Evolutionary conservation across 1,284 basidiomycete genomes (phyloP).

Genomic region (Ustilago loliicola): DNA sequence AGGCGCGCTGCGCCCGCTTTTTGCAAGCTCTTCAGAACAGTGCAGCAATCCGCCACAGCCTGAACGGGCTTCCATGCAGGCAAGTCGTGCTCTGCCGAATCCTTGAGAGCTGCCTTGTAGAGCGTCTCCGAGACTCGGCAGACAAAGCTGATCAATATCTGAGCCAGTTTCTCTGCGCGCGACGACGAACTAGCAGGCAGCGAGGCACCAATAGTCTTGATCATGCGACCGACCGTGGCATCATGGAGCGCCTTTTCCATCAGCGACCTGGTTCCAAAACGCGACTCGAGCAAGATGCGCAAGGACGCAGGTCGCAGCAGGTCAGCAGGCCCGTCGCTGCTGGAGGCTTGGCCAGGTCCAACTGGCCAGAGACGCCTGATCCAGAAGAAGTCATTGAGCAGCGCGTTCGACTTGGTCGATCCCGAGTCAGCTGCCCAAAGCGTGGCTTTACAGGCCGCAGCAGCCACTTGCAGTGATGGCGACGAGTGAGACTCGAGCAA

Average conservation of each 20-base stretch:
- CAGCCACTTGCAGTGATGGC: conserved; percentile 29
- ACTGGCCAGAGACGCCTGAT: conserved; percentile 36
- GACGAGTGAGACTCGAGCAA: conserved; percentile 29
- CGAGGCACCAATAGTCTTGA: conserved; percentile 36
- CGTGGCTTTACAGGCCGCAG: conserved; percentile 31
- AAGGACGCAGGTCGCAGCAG: conserved; percentile 43
- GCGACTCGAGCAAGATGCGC: conserved; percentile 36
- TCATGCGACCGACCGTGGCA: conserved; percentile 35
- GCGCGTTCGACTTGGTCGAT: conserved; percentile 19
- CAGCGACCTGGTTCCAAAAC: conserved; percentile 38
- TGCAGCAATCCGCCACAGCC: conserved; percentile 8
- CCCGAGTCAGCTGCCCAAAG: conserved; percentile 35
- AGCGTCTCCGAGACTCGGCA: conserved; percentile 31
- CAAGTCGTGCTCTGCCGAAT: conserved; percentile 11
- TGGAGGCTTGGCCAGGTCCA: conserved; percentile 8
- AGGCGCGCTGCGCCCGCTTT: conserved; percentile 13
- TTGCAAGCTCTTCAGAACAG: conserved; percentile 16
- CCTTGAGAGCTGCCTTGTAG: conserved; percentile 29
- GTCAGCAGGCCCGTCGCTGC: conserved; percentile 33
- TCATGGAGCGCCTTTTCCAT: conserved; percentile 40
- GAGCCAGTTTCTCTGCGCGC: conserved; percentile 26
- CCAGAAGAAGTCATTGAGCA: conserved; percentile 39
- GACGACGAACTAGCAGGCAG: conserved; percentile 46
- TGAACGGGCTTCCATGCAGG: conserved; percentile 20
- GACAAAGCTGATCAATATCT: conserved; percentile 24